These are phyloP conservation scores for Pseudoscleropodium purum DNA, from an alignment of 225 moss, liverwort and hornwort genomes.

Conservation along the genomic window DNA sequence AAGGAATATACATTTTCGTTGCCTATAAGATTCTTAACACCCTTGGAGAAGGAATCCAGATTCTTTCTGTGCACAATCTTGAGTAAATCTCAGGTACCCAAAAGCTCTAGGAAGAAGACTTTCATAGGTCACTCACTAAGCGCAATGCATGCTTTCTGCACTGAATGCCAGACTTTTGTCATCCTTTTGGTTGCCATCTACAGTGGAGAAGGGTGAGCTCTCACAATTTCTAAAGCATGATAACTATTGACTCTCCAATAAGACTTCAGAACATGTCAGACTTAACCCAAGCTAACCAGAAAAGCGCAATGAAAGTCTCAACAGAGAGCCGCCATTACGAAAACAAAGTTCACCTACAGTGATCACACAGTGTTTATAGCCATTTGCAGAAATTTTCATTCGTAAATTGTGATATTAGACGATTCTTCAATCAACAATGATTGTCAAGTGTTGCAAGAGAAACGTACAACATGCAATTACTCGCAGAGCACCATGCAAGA, in stretches of 20 bases:
- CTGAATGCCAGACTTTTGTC: not conserved
- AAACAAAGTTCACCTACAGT: not conserved
- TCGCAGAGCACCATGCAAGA: not conserved
- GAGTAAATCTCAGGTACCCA: not conserved
- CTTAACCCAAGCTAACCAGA: not conserved
- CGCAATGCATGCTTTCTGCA: not conserved
- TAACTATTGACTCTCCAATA: not conserved
- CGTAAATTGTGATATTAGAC: not conserved
- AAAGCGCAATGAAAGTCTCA: not conserved
- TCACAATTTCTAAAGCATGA: not conserved
- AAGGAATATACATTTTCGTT: not conserved
- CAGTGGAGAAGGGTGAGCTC: not conserved
- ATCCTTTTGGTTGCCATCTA: not conserved
- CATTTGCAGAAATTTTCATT: not conserved
- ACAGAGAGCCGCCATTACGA: not conserved
- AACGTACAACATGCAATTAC: not conserved
- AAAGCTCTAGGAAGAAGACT: not conserved
- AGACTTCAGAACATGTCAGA: not conserved
- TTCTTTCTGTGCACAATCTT: not conserved
- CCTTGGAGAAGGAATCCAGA: not conserved
- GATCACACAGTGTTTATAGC: not conserved
- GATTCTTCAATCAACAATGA: not conserved
- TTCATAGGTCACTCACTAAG: not conserved
- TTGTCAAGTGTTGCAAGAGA: not conserved
- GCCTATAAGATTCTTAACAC: not conserved